phyloP scores from a whole-genome alignment of 129 eudicot species.

The Apium graveolens region DNA sequence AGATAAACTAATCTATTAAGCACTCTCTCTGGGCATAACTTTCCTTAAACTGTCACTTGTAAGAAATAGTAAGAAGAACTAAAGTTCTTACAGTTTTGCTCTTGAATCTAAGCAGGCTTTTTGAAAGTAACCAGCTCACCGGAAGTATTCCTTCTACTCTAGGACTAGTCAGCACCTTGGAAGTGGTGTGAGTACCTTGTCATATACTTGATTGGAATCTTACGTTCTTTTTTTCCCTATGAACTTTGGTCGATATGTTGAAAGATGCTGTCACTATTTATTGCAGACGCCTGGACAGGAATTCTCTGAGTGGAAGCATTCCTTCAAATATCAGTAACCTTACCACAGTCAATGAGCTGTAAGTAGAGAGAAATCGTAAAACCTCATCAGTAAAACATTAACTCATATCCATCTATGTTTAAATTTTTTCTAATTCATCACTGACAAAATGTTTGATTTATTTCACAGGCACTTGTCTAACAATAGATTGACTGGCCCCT shows the following conservation, averaged over 20 bases:
- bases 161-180: constrained; percentile 53
- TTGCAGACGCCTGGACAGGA: constrained; percentile 70
- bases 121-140: constrained; percentile 57
- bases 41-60: not conserved
- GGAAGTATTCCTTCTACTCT: constrained; percentile 66
- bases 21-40: not conserved
- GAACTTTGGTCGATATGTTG: not conserved
- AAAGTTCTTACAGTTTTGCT: not conserved
- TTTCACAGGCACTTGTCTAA: constrained; percentile 57
- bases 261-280: not conserved
- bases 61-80: not conserved
- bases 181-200: constrained; percentile 65
- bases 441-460: constrained; percentile 6
- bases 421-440: not conserved
- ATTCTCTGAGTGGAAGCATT: constrained; percentile 49
- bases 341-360: constrained; percentile 50
- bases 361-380: constrained; percentile 25
- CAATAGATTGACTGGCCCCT: constrained; percentile 53
- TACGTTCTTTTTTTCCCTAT: not conserved
- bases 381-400: not conserved
- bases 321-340: constrained; percentile 69
- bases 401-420: not conserved
- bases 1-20: not conserved
- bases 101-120: constrained; percentile 50
- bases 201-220: constrained; percentile 3